These are phyloP conservation scores for Coniochaeta sp. DNA, from an alignment of 2,329 filamentous ascomycete species.

Conservation along the genomic window DNA sequence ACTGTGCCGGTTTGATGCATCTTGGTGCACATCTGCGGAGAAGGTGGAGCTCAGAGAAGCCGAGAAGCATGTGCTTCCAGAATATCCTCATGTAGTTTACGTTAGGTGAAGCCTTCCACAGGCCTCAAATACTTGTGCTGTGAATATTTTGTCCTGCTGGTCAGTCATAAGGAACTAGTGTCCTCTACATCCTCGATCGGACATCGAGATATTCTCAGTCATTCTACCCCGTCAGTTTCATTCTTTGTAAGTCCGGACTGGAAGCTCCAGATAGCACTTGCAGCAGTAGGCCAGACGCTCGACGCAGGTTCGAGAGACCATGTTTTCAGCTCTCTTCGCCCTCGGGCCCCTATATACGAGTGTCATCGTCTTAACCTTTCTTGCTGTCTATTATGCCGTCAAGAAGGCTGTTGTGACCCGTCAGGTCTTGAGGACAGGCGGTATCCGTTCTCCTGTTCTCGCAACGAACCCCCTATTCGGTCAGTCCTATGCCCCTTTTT, in stretches of 20 bases:
- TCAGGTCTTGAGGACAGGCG: conserved; percentile 22
- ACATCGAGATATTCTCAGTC: neutral
- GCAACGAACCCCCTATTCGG: conserved; percentile 25
- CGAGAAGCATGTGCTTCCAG: neutral
- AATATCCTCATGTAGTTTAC: neutral
- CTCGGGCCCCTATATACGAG: conserved; percentile 2
- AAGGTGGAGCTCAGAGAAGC: neutral
- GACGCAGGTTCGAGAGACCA: neutral
- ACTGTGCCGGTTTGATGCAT: neutral
- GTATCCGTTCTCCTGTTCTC: conserved; percentile 22
- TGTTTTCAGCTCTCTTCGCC: conserved; percentile 6
- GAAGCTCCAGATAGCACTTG: neutral
- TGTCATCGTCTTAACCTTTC: conserved; percentile 4
- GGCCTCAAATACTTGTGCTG: neutral
- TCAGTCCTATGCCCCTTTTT: conserved; percentile 7
- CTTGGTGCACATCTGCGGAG: neutral
- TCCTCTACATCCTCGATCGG: too few relatives aligned
- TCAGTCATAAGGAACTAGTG: neutral
- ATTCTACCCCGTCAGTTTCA: neutral
- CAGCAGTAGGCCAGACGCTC: neutral
- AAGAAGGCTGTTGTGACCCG: conserved; percentile 15
- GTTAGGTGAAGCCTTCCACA: neutral
- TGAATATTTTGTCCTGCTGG: neutral
- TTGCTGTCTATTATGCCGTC: conserved; percentile 12
- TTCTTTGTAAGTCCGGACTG: neutral